Evolutionary conservation across 2,329 filamentous ascomycete species (phyloP).

Genomic region (Apiospora aurea): DNA sequence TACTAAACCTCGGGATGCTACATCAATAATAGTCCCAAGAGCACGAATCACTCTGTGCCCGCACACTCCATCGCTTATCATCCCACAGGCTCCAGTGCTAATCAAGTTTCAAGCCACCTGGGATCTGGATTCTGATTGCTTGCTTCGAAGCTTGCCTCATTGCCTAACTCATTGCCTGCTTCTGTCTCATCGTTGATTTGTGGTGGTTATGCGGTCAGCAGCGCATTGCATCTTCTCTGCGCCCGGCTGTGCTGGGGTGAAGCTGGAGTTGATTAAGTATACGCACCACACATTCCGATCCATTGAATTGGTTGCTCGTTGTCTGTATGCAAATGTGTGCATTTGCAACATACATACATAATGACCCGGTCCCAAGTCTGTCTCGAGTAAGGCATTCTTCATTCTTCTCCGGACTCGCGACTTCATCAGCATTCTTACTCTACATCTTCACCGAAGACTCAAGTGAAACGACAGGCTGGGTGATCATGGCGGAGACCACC

Average conservation of each 20-base stretch:
- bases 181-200: not conserved
- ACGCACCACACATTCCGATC: no score
- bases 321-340: not conserved
- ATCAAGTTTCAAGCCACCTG: not conserved
- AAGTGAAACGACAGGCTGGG: not conserved
- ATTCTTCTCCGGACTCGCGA: not conserved
- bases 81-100: not conserved
- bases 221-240: not conserved
- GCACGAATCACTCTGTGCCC: not conserved
- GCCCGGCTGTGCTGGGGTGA: not conserved
- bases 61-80: not conserved
- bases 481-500: not conserved
- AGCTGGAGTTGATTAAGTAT: no score
- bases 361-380: not conserved
- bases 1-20: not conserved
- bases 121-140: not conserved
- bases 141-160: not conserved
- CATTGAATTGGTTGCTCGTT: not conserved
- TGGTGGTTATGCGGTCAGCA: not conserved
- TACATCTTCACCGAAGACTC: not conserved
- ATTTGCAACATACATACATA: not conserved
- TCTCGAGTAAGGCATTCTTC: not conserved
- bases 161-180: not conserved
- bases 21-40: not conserved
- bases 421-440: not conserved